Evolutionary conservation across 2,329 filamentous ascomycete genomes (phyloP), one percentile per base, ranked within the genome.

Genomic region (Fusarium sp.): DNA sequence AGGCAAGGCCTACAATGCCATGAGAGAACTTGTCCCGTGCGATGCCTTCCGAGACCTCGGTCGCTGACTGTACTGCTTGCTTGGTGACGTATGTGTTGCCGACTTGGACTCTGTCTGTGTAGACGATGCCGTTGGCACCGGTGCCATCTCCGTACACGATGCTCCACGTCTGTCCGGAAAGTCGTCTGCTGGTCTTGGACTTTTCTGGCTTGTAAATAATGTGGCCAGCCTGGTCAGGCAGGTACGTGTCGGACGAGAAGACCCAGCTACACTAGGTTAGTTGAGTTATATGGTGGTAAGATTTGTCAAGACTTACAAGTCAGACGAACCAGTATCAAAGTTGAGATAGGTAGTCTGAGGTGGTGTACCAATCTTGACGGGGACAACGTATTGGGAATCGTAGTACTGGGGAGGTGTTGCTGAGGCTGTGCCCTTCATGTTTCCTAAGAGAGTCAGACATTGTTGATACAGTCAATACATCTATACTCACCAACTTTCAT

Each of bases 61-160:
- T 85, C 16, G 92, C 92, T 37, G 91, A 88, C 81, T 94, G 90
- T 13, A 94, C 88, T 10, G 91, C 91, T 81, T 94, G 92, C 3
- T 81, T 80, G 4, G 86, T 86, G 37, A 91, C 90, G 32, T 85
- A 89, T 4, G 92, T 88, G 34, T 84, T 84, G 54, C 91, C 92
- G 30, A 94, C 86, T 25, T 84, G 84, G 48, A 94, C 92, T 57
- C 85, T 89, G 80, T 94, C 92, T 34, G 85, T 87, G 82, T 92
- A 93, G 64, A 94, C 92, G 58, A 88, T 87, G 48, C 92, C 92
- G 54, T 82, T 85, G 20, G 92, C 92, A 43, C 86, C 86, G 52
- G 89, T 90, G 16, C 90, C 90, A 74, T 94, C 92, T 27, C 90
- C 92, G 76, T 94, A 94, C 18, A 79, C 83, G 77, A 93, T 91